phyloP scores from a whole-genome alignment of 768 basidiomycete species.

The Trametes cubensis region DNA sequence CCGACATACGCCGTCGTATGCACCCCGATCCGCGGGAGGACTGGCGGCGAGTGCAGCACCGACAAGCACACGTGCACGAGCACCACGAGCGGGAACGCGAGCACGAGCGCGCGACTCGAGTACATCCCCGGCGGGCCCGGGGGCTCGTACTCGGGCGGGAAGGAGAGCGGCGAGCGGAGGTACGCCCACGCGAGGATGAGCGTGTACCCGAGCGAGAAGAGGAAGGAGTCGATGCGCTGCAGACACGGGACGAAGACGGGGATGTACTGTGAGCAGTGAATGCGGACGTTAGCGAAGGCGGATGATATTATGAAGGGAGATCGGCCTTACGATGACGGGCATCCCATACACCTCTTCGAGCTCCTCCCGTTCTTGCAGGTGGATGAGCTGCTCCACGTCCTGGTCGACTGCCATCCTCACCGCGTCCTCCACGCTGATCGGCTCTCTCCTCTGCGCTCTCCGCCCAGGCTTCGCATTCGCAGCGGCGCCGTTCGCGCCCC shows the following conservation, averaged over 20 bases:
- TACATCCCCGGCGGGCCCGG: slow-evolving; percentile 20
- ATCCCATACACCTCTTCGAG: slow-evolving; percentile 79
- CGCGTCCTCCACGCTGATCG: slow-evolving; percentile 29
- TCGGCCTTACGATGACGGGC: slow-evolving; percentile 70
- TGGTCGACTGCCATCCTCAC: slow-evolving; percentile 52
- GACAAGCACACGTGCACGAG: slow-evolving; percentile 53
- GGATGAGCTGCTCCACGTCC: slow-evolving; percentile 67
- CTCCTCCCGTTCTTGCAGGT: slow-evolving; percentile 69
- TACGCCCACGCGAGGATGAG: slow-evolving; percentile 64
- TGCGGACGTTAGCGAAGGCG: slow-evolving; percentile 9
- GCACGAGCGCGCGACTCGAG: slow-evolving; percentile 30
- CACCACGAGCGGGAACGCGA: slow-evolving; percentile 35
- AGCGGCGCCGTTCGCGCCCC: background rate
- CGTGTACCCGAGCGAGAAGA: slow-evolving; percentile 69
- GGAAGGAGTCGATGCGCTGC: slow-evolving; percentile 72
- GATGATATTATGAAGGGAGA: slow-evolving; percentile 4
- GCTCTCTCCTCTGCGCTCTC: slow-evolving; percentile 2
- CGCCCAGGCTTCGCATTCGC: background rate
- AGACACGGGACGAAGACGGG: slow-evolving; percentile 79
- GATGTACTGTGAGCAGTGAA: slow-evolving; percentile 51
- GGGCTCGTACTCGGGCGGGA: slow-evolving; percentile 15
- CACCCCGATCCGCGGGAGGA: slow-evolving; percentile 74
- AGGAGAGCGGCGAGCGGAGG: slow-evolving; percentile 54
- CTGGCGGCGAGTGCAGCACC: slow-evolving; percentile 64
- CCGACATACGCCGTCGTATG: slow-evolving; percentile 76